Base-by-base conservation (phyloP, 768 basidiomycete genomes). In the Tubosaeta sp. region DNA sequence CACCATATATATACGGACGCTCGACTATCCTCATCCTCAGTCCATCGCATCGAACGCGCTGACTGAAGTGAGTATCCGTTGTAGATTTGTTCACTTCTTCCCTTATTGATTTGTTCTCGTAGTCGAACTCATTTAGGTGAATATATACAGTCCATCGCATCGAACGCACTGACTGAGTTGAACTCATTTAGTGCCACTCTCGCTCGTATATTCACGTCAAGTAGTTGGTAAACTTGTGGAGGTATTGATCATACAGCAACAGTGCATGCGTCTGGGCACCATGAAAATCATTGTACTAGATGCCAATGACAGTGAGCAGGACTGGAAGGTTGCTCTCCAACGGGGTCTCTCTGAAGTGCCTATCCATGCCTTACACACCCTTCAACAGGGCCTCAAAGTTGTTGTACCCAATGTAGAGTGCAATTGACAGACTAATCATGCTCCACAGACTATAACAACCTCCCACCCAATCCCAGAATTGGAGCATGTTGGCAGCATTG, bases 381-480 rank as follows among this genome's bases (percentile, higher is more conserved):
- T 82, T 78, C 57, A 98, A 79, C 53, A 98, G 76, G 66, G 88
- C 74, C 68, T 90, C 86, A 68, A 98, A 98, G 78, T 95, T 90
- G 33, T 97, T 89, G 67, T 84, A 97, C 4, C 97, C 97, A 61
- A 98, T 89, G 43, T 85, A 87, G 46, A 98, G 76, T 35, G 91
- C 89, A 71, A 99, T 98, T 42, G 91, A 90, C 53, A 98, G 78
- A 53, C 97, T 95, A 60, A 99, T 97, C 29, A 95, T 95, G 56
- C 91, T 94, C 95, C 97, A 98, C 58, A 99, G 78, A 62, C 89
- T 93, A 81, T 99, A 99, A 57, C 95, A 84, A 26, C 97, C 97
- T 56, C 97, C 97, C 57, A 99, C 97, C 97, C 97, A 99, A 72
- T 98, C 97, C 95, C 95, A 99, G 83, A 99, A 98, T 67, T 88